Percentiles rank a stretch among this genome's conserved stretches.
These are phyloP conservation scores for Geotrichum aggregatum DNA, from an alignment of 1,139 yeast genomes.

Conservation along the genomic window DNA sequence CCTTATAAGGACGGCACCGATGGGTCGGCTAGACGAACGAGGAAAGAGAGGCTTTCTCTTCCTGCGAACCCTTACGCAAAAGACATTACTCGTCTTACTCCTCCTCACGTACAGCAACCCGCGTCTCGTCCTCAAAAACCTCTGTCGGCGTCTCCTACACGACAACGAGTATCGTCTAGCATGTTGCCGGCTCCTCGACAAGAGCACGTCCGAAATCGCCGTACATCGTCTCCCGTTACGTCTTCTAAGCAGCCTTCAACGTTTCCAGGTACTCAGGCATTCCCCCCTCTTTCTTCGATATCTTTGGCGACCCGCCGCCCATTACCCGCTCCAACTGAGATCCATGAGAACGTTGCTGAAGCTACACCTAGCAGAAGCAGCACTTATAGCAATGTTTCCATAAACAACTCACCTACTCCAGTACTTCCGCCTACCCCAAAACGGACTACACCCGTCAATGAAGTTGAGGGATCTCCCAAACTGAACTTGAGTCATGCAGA, in stretches of 20 bases:
- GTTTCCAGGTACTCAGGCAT: constrained; percentile 5
- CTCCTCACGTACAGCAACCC: constrained; percentile 3
- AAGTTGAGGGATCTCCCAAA: neutral
- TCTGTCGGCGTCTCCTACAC: constrained; percentile 1
- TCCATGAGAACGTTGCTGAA: neutral
- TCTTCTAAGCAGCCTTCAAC: neutral
- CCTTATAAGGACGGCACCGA: neutral
- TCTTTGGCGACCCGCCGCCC: constrained; percentile 10
- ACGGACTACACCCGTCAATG: neutral
- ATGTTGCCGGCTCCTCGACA: neutral
- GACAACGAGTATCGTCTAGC: constrained; percentile 5
- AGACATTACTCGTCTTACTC: constrained; percentile 1
- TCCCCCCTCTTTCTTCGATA: constrained; percentile 8
- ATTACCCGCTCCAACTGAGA: neutral
- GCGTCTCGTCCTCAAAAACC: neutral
- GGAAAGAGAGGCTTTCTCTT: constrained; percentile 10
- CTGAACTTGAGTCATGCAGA: neutral
- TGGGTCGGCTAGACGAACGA: neutral
- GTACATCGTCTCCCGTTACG: constrained; percentile 10
- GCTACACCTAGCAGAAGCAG: neutral
- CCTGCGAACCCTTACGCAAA: constrained; percentile 9
- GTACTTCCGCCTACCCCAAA: neutral
- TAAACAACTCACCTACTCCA: constrained; percentile 6
- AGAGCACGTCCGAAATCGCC: constrained; percentile 1
- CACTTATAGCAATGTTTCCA: neutral